These are phyloP conservation scores for Solanum sejunctum DNA, from an alignment of 257 asterid genomes.

Conservation along the genomic window DNA sequence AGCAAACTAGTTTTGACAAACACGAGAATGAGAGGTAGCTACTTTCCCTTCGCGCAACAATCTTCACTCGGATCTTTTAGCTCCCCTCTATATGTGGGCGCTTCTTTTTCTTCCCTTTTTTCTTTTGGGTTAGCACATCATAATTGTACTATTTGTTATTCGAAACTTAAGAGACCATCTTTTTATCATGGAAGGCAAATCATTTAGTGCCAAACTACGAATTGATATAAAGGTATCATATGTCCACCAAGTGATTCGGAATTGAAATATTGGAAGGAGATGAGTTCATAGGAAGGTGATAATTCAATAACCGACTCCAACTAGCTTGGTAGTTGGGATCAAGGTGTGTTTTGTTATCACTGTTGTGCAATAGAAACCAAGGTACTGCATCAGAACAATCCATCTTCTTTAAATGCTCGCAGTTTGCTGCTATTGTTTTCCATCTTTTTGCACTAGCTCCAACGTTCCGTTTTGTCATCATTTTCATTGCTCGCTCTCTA, in stretches of 20 bases:
- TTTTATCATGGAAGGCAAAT: neutral
- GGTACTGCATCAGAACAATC: neutral
- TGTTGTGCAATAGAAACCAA: neutral
- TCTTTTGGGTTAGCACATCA: neutral
- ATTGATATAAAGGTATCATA: no score
- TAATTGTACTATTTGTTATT: no score
- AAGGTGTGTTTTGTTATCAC: neutral
- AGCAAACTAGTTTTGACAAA: neutral
- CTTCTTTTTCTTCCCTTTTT: neutral
- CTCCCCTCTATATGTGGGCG: neutral
- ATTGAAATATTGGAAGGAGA: neutral
- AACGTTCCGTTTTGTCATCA: neutral
- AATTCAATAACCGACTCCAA: neutral
- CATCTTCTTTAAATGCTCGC: neutral
- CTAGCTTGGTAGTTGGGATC: neutral
- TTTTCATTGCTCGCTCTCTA: neutral
- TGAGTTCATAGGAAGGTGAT: neutral
- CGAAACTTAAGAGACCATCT: neutral
- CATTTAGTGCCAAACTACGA: neutral
- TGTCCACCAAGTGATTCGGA: neutral
- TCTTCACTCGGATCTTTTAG: neutral
- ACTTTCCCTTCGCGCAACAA: neutral
- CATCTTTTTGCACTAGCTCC: neutral
- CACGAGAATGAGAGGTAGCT: neutral
- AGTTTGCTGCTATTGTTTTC: neutral